Evolutionary conservation across 108 stramenopile species (phyloP).

Genomic region (Nitzschia palea): DNA sequence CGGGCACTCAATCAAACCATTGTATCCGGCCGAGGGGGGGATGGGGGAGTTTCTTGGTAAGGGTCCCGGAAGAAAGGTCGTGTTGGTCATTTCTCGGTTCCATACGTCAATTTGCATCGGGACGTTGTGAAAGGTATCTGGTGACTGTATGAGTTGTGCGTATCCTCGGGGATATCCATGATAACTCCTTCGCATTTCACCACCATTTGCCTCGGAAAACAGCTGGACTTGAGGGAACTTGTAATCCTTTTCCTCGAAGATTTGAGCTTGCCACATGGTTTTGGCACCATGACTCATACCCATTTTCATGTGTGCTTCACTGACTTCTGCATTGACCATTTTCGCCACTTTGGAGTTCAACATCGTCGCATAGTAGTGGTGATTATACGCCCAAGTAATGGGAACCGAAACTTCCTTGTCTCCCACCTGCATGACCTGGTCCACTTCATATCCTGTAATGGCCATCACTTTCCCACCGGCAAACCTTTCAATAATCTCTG

Average conservation of each 20-base stretch:
- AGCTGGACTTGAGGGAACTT: slow-evolving; percentile 11
- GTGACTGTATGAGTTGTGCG: slow-evolving; percentile 38
- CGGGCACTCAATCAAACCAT: slow-evolving; percentile 40
- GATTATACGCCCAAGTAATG: slow-evolving; percentile 52
- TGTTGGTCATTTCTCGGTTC: slow-evolving; percentile 35
- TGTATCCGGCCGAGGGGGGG: slow-evolving; percentile 28
- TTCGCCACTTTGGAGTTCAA: background rate
- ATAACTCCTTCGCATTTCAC: slow-evolving; percentile 41
- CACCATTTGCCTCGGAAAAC: slow-evolving; percentile 46
- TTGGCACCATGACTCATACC: slow-evolving; percentile 1
- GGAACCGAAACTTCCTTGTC: slow-evolving; percentile 43
- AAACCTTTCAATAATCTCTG: slow-evolving; percentile 33
- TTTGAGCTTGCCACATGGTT: background rate
- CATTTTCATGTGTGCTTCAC: background rate
- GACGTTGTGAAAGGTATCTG: slow-evolving; percentile 21
- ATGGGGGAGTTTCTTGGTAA: slow-evolving; percentile 34
- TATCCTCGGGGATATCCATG: slow-evolving; percentile 45
- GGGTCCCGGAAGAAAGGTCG: slow-evolving; percentile 15
- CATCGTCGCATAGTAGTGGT: slow-evolving; percentile 37
- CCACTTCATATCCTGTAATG: slow-evolving; percentile 43
- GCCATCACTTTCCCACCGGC: slow-evolving; percentile 33
- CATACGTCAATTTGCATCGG: slow-evolving; percentile 57
- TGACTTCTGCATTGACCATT: background rate
- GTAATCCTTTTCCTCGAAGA: background rate
- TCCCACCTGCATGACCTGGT: slow-evolving; percentile 32